These are phyloP conservation scores for Epithemia pelagica DNA, from an alignment of 108 stramenopile species.

Conservation along the genomic window DNA sequence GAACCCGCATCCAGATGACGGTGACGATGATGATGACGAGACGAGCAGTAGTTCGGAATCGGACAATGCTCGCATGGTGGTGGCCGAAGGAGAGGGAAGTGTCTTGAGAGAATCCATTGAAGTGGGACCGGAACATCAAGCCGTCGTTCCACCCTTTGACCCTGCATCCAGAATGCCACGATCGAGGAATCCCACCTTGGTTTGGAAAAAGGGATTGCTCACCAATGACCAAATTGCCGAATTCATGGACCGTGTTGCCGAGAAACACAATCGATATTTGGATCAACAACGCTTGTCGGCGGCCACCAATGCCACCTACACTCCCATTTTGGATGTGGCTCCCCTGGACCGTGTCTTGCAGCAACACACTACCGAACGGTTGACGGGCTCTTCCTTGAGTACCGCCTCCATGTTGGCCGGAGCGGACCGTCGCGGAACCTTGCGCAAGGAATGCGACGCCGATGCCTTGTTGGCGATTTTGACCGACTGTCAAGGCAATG, in stretches of 20 bases:
- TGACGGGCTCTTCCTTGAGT: slow-evolving; percentile 32
- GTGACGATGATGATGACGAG: not conserved
- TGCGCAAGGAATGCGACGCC: slow-evolving; percentile 46
- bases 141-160: slow-evolving; percentile 36
- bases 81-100: slow-evolving; percentile 13
- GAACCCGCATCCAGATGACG: not conserved
- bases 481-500: slow-evolving; percentile 40
- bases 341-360: slow-evolving; percentile 18
- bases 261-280: slow-evolving; percentile 39
- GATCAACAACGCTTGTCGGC: slow-evolving; percentile 20
- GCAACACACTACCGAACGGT: slow-evolving; percentile 8
- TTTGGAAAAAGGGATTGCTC: slow-evolving; percentile 56
- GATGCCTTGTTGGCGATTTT: slow-evolving; percentile 46
- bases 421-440: slow-evolving; percentile 6
- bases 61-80: not conserved
- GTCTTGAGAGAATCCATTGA: slow-evolving; percentile 33
- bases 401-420: slow-evolving; percentile 29
- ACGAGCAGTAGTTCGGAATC: not conserved
- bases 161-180: slow-evolving; percentile 18
- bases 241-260: slow-evolving; percentile 38
- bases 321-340: slow-evolving; percentile 27
- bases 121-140: slow-evolving; percentile 68
- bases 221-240: slow-evolving; percentile 25
- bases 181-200: slow-evolving; percentile 38
- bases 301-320: slow-evolving; percentile 25